Conservation (phyloP, 2,329 filamentous ascomycete genomes). For the Cucurbitaria berberidis region DNA sequence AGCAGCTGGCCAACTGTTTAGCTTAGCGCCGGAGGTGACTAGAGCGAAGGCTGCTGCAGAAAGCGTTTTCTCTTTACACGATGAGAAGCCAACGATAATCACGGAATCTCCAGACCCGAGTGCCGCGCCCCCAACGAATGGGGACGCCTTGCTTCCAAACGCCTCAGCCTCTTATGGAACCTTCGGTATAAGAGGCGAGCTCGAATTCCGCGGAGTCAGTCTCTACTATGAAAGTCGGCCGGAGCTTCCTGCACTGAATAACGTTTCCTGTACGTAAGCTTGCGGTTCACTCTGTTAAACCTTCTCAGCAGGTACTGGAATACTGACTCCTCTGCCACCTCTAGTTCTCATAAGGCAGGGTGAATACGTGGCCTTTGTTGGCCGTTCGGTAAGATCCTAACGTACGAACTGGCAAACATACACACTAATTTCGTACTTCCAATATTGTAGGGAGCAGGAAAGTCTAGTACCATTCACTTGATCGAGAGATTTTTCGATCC, state of each 20-base stretch:
- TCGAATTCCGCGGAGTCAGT: constrained; percentile 44
- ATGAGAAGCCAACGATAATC: constrained; percentile 50
- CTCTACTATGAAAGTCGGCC: constrained; percentile 43
- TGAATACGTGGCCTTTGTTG: constrained; percentile 51
- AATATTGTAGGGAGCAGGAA: constrained; percentile 46
- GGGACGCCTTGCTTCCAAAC: constrained; percentile 15
- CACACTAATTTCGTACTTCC: neutral
- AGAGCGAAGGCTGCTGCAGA: constrained; percentile 53
- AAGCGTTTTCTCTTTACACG: constrained; percentile 52
- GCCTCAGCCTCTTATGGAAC: constrained; percentile 26
- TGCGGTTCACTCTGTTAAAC: neutral
- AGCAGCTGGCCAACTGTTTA: constrained; percentile 55
- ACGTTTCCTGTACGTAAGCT: constrained; percentile 44
- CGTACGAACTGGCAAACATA: neutral
- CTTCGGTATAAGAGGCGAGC: constrained; percentile 30
- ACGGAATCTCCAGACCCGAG: constrained; percentile 5
- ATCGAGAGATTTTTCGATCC: constrained; percentile 56
- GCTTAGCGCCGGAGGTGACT: constrained; percentile 54
- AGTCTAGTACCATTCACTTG: constrained; percentile 54
- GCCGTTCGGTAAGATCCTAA: constrained; percentile 43
- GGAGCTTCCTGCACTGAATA: constrained; percentile 40
- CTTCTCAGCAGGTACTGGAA: neutral
- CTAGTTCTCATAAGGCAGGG: constrained; percentile 39
- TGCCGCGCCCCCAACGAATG: constrained; percentile 1
- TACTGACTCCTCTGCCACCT: neutral